These are phyloP conservation scores for Ogataea allantospora DNA, from an alignment of 805 yeast species.

Conservation along the genomic window DNA sequence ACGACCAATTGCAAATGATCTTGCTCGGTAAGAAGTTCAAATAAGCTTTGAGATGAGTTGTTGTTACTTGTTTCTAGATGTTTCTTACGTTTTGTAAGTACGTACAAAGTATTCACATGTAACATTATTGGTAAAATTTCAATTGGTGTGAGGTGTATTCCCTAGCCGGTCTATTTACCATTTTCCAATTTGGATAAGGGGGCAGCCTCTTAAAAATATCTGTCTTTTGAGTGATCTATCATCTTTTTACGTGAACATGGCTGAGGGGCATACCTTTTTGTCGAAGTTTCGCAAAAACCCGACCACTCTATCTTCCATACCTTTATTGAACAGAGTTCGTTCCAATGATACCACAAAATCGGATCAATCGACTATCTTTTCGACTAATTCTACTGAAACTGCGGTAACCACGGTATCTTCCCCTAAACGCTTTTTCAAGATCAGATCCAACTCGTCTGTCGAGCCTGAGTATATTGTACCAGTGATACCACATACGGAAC, in stretches of 20 bases:
- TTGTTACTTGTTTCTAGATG: constrained; percentile 13
- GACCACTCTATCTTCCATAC: constrained; percentile 8
- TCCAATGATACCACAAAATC: constrained; percentile 19
- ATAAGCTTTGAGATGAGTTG: constrained; percentile 34
- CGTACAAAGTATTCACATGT: constrained; percentile 13
- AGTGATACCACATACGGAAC: constrained; percentile 2
- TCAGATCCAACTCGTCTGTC: constrained; percentile 15
- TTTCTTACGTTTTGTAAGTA: constrained; percentile 12
- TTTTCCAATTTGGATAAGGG: constrained; percentile 9
- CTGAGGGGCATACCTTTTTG: constrained; percentile 6
- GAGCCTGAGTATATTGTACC: constrained; percentile 13
- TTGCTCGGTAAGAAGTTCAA: constrained; percentile 94
- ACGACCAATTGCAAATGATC: constrained; percentile 95
- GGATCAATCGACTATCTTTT: constrained; percentile 20
- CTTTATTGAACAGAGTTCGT: constrained; percentile 10
- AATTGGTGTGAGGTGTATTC: neutral
- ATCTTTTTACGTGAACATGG: constrained; percentile 8
- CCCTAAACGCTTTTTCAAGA: constrained; percentile 15
- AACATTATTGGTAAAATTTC: constrained; percentile 1
- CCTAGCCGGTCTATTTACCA: constrained; percentile 1
- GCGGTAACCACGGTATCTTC: constrained; percentile 8
- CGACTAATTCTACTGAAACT: constrained; percentile 16
- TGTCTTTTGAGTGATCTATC: constrained; percentile 2
- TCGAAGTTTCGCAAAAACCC: constrained; percentile 21
- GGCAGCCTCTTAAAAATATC: neutral